Evolutionary conservation across 164 flowering plant species (phyloP).

Genomic region (Piper longum): DNA sequence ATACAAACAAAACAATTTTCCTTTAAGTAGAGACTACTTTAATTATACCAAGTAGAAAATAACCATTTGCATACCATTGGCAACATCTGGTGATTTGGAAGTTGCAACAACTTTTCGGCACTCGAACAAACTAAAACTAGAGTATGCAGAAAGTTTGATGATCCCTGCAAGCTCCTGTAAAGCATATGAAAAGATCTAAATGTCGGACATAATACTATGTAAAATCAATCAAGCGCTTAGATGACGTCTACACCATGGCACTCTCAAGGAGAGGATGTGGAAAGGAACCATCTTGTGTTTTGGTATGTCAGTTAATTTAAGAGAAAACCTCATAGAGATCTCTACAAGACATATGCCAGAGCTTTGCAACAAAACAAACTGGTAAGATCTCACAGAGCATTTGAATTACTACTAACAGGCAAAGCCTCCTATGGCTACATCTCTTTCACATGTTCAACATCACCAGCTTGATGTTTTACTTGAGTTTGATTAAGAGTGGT

Average conservation of each 20-base stretch:
- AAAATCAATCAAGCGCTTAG: neutral
- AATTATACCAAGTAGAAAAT: too few relatives aligned
- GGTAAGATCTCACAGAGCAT: too few relatives aligned
- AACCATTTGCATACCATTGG: constrained; percentile 43
- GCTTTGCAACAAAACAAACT: too few relatives aligned
- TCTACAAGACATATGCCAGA: too few relatives aligned
- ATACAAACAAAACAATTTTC: neutral
- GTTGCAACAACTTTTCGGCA: constrained; percentile 81
- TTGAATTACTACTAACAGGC: too few relatives aligned
- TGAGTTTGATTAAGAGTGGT: too few relatives aligned
- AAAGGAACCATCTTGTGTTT: neutral
- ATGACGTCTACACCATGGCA: neutral
- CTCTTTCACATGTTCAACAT: too few relatives aligned
- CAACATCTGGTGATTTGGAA: constrained; percentile 75
- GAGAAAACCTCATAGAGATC: neutral
- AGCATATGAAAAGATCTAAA: neutral
- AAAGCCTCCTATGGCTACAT: too few relatives aligned
- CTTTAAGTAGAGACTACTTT: neutral
- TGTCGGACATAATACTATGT: neutral
- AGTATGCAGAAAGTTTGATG: constrained; percentile 71
- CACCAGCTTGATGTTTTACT: too few relatives aligned
- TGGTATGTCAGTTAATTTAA: neutral
- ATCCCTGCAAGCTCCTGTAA: constrained; percentile 92
- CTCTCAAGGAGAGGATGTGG: neutral
- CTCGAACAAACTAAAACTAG: constrained; percentile 94